These are phyloP conservation scores for Emericellopsis cladophorae DNA, from an alignment of 2,329 filamentous ascomycete species.

Conservation along the genomic window DNA sequence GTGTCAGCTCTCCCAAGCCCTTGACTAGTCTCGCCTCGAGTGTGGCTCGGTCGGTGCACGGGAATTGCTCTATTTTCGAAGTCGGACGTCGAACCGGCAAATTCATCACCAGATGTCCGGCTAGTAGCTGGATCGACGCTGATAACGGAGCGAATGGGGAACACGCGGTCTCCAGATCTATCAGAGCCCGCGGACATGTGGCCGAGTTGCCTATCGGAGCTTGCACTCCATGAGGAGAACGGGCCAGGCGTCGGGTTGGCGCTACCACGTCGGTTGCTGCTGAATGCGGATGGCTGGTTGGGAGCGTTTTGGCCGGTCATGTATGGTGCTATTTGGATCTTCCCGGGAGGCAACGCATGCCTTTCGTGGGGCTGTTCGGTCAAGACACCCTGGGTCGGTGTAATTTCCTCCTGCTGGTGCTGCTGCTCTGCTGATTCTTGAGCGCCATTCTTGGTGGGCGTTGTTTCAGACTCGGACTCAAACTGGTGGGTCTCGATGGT, in stretches of 20 bases:
- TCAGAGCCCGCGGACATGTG: slow-evolving; percentile 19
- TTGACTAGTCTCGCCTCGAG: slow-evolving; percentile 14
- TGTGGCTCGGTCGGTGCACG: slow-evolving; percentile 13
- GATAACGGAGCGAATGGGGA: slow-evolving; percentile 70
- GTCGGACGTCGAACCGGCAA: slow-evolving; percentile 18
- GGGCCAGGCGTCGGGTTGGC: neutral
- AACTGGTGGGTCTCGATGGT: too few species aligned
- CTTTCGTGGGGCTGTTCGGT: neutral
- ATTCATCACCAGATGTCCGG: slow-evolving; percentile 26
- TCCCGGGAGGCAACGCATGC: neutral
- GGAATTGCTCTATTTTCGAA: slow-evolving; percentile 16
- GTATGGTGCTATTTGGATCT: neutral
- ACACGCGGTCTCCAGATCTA: slow-evolving; percentile 48
- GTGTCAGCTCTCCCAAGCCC: slow-evolving; percentile 14
- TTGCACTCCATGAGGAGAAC: slow-evolving; percentile 25
- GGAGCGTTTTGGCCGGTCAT: neutral
- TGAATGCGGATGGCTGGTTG: neutral
- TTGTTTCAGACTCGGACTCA: too few species aligned
- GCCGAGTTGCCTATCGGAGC: slow-evolving; percentile 25
- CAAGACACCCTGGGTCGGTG: too few species aligned
- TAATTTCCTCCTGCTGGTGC: too few species aligned
- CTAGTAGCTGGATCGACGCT: slow-evolving; percentile 47
- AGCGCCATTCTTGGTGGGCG: too few species aligned
- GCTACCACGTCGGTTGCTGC: neutral
- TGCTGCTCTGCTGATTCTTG: too few species aligned